Evolutionary conservation across 208 protist species (phyloP).

Genomic region (Acanthamoeba sp.): DNA sequence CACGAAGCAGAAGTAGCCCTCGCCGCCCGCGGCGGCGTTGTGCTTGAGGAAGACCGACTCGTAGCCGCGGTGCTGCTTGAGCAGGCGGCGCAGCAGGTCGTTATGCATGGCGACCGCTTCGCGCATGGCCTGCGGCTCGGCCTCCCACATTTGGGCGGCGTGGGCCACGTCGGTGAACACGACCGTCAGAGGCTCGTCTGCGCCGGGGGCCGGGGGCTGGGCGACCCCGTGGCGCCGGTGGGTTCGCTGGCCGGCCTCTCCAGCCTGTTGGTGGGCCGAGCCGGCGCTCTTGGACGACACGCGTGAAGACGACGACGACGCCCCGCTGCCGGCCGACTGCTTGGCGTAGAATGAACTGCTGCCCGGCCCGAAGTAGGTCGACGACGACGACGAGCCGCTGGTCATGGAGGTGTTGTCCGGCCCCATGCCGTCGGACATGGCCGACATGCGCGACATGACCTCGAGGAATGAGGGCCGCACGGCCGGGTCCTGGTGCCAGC

Average conservation of each 20-base stretch:
- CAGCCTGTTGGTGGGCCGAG: not conserved
- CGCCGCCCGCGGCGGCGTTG: not conserved
- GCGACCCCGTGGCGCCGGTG: not conserved
- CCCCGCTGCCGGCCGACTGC: not conserved
- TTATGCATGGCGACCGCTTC: conserved; percentile 73
- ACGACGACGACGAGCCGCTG: conserved; percentile 11
- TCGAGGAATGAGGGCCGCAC: conserved; percentile 58
- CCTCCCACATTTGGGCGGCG: conserved; percentile 71
- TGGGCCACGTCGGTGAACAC: conserved; percentile 75
- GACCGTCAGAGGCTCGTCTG: conserved; percentile 25
- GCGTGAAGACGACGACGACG: conserved; percentile 11
- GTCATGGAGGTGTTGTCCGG: not conserved
- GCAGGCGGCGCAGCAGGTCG: conserved; percentile 40
- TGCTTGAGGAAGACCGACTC: conserved; percentile 75
- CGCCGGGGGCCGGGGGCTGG: not conserved
- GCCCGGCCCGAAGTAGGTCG: not conserved
- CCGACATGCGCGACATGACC: conserved; percentile 37
- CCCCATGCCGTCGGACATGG: conserved; percentile 12
- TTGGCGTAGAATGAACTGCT: not conserved
- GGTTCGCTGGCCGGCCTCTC: not conserved
- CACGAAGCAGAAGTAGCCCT: conserved; percentile 74
- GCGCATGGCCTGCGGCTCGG: conserved; percentile 65
- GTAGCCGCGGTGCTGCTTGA: conserved; percentile 71
- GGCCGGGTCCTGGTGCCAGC: conserved; percentile 43
- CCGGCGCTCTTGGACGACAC: conserved; percentile 26